phyloP scores from a whole-genome alignment of 768 basidiomycete genomes.

The Candolleomyces eurysporus region DNA sequence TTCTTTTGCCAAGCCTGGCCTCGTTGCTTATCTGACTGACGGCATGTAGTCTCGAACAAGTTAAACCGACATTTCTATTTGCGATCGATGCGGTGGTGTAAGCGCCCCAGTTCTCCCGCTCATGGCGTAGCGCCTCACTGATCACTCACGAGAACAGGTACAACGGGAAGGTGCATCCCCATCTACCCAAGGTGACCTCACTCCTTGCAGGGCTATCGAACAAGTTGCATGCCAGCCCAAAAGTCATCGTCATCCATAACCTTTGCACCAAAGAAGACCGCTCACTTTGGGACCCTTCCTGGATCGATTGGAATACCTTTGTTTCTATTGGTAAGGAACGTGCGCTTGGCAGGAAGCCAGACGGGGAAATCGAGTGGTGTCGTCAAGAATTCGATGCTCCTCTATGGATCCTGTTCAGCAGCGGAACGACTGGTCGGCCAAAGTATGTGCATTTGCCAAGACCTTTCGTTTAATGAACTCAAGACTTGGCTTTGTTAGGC shows the following conservation, averaged over 20 bases:
- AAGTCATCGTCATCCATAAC: slow-evolving; percentile 58
- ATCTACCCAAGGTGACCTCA: slow-evolving; percentile 59
- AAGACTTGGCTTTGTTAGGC: slow-evolving; percentile 37
- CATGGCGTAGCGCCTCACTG: slow-evolving; percentile 11
- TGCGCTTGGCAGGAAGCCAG: slow-evolving; percentile 45
- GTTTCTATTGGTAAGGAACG: slow-evolving; percentile 42
- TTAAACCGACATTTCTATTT: slow-evolving; percentile 70
- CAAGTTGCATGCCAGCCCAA: slow-evolving; percentile 31
- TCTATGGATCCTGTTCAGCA: slow-evolving; percentile 86
- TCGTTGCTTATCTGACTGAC: not conserved
- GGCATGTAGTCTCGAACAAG: slow-evolving; percentile 65
- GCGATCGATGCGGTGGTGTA: slow-evolving; percentile 72
- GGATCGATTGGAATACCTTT: slow-evolving; percentile 57
- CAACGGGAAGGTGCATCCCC: slow-evolving; percentile 67
- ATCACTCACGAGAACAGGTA: slow-evolving; percentile 43
- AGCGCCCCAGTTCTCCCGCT: slow-evolving; percentile 20
- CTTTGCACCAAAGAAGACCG: slow-evolving; percentile 32
- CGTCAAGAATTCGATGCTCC: slow-evolving; percentile 69
- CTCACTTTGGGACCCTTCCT: slow-evolving; percentile 42
- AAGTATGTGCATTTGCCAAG: slow-evolving; percentile 41
- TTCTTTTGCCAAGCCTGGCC: slow-evolving; percentile 8
- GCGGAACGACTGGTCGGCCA: slow-evolving; percentile 75
- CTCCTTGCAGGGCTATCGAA: slow-evolving; percentile 54
- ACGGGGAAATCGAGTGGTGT: slow-evolving; percentile 64
- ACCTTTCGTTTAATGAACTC: slow-evolving; percentile 4